Conservation (phyloP, 2,329 filamentous ascomycete genomes). For the Lachnellula willkommii region DNA sequence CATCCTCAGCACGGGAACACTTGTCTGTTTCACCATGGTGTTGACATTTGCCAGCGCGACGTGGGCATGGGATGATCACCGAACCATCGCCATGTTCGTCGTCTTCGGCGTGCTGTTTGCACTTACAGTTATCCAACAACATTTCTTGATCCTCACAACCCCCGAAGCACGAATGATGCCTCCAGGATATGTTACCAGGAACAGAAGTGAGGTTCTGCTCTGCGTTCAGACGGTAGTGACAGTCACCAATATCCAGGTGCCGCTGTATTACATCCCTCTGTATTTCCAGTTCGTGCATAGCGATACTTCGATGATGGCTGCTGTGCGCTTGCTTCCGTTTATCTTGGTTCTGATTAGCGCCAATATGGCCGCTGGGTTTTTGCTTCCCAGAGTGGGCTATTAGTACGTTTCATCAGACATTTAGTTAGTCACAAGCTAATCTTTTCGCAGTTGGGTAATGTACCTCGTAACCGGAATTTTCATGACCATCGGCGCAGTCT, state of each 20-base stretch:
- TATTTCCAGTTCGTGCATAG: conserved; percentile 43
- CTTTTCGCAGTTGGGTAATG: neutral
- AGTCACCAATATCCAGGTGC: conserved; percentile 35
- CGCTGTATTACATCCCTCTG: conserved; percentile 41
- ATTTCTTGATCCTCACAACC: conserved; percentile 41
- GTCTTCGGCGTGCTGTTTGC: conserved; percentile 40
- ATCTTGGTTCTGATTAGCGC: conserved; percentile 36
- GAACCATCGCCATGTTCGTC: conserved; percentile 44
- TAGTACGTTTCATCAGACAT: neutral
- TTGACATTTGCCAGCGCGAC: conserved; percentile 46
- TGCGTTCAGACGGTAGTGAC: conserved; percentile 36
- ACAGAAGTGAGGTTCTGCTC: conserved; percentile 37
- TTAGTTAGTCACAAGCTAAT: neutral
- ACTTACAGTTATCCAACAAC: conserved; percentile 44
- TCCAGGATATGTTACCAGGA: conserved; percentile 34
- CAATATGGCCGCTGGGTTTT: conserved; percentile 34
- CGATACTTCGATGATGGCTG: conserved; percentile 30
- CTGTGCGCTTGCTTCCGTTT: conserved; percentile 35
- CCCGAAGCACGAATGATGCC: conserved; percentile 41
- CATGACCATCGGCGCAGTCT: conserved; percentile 21
- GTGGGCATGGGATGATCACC: conserved; percentile 43
- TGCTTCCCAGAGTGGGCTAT: conserved; percentile 36
- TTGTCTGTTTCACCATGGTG: conserved; percentile 41
- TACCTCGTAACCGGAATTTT: conserved; percentile 6
- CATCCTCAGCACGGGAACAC: conserved; percentile 38